Percentiles rank a stretch among this genome's conserved stretches.
phyloP scores from a whole-genome alignment of 768 basidiomycete species.

The Rickenella mellea region DNA sequence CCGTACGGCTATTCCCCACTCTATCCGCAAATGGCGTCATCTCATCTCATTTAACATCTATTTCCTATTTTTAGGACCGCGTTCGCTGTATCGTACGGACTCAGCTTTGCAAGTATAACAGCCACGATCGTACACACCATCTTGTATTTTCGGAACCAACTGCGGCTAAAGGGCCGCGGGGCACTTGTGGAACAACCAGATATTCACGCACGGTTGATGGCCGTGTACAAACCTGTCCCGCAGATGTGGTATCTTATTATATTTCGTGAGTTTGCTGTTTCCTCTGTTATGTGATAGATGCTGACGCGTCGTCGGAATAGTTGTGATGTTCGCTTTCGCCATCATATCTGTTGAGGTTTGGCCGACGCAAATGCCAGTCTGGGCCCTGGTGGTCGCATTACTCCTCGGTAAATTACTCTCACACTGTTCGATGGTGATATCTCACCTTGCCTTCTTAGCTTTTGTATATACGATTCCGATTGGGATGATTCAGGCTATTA shows the following conservation, averaged over 20 bases:
- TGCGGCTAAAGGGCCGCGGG: slow-evolving; percentile 60
- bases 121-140: slow-evolving; percentile 63
- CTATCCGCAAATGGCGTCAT: slow-evolving; percentile 20
- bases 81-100: slow-evolving; percentile 70
- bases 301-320: slow-evolving; percentile 13
- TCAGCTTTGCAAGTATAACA: slow-evolving; percentile 78
- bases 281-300: too few relatives aligned
- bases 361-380: slow-evolving; percentile 67
- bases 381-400: slow-evolving; percentile 62
- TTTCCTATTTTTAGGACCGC: slow-evolving; percentile 27
- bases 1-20: slow-evolving; percentile 22
- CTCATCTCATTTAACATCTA: slow-evolving; percentile 3
- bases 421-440: not conserved
- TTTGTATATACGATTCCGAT: slow-evolving; percentile 40
- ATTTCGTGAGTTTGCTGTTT: slow-evolving; percentile 31
- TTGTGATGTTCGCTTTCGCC: slow-evolving; percentile 58
- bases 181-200: slow-evolving; percentile 74
- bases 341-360: slow-evolving; percentile 63
- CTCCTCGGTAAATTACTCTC: slow-evolving; percentile 34
- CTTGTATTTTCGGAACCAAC: slow-evolving; percentile 72
- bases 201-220: slow-evolving; percentile 82
- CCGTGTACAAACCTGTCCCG: slow-evolving; percentile 64
- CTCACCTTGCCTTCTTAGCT: slow-evolving; percentile 10
- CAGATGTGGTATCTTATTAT: slow-evolving; percentile 78
- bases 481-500: slow-evolving; percentile 60